Evolutionary conservation across 257 asterid genomes (phyloP), one percentile per base, ranked within the genome.

Genomic region (Prunella vulgaris): DNA sequence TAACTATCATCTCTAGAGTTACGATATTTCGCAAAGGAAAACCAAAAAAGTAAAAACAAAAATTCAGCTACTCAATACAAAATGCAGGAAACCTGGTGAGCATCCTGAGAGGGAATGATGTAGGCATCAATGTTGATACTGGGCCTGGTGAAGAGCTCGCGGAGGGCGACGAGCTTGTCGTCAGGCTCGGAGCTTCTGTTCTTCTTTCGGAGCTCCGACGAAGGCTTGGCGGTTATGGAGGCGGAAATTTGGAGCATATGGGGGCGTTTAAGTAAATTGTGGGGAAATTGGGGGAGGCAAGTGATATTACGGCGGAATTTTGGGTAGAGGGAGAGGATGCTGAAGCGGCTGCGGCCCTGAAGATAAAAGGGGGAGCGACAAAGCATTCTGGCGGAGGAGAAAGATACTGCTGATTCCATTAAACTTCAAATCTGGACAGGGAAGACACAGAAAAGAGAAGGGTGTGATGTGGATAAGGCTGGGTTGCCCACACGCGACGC

Each of bases 91-190:
- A 90, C 99, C 88, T 93, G 99, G 79, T 93, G 99, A 72, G 99
- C 97, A 35, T 93, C 99, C 76, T 90, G 97, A 8, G 99, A 93
- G 79, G 99, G 97, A 73, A 93, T 84, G 48, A 93, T 88, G 70
- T 93, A 93, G 60, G 99, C 99, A 68, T 93, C 99, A 25, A 93
- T 76, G 53, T 81, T 82, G 35, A 90, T 54, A 58, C 73, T 83
- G 40, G 97, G 94, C 77, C 78, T 81, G 64, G 84, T 42, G 74
- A 93, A 90, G 7, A 87, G 90, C 78, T 84, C 81, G 46, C 96
- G 94, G 63, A 93, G 83, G 37, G 90, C 86, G 64, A 66, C 76
- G 24, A 93, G 90, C 84, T 88, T 93, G 48, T 66, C 80, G 64
- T 93, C 96, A 1, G 81, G 82, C 20, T 75, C 85, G 14, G 81